Evolutionary conservation across 1,139 yeast genomes (phyloP), one percentile per base, ranked within the genome.

Genomic region (Suhomyces bolitotheri): DNA sequence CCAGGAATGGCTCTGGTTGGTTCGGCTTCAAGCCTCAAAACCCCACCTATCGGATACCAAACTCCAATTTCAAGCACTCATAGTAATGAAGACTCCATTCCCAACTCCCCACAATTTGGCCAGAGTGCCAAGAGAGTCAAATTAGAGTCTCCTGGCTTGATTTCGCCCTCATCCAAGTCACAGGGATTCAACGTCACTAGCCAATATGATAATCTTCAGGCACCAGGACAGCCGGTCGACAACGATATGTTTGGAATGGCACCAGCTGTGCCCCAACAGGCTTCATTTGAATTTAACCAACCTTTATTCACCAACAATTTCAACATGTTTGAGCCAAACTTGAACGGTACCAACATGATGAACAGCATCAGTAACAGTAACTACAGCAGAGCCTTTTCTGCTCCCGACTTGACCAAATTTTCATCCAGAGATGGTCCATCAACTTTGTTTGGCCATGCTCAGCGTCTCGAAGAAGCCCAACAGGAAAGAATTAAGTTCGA

Each of bases 391-490:
- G 60, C 65, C 9, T 51, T 50, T 26, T 59, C 65, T 2, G 59
- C 51, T 5, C 66, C 66, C 10, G 61, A 60, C 45, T 52, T 62
- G 41, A 49, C 53, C 34, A 39, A 28, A 26, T 36, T 16, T 17
- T 7, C 6, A 6, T 29, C 33, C 27, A 31, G 36, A 29, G 41
- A 38, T 14, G 6, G 25, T 3, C 37, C 41, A 16, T 13, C 36
- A 19, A 34, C 40, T 0, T 28, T 41, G 13, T 44, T 44, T 25
- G 35, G 35, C 7, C 43, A 42, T 26, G 14, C 34, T 14, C 38
- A 36, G 16, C 34, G 38, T 17, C 9, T 36, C 17, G 40, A 39
- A 6, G 36, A 28, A 7, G 25, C 14, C 5, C 25, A 25, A 16
- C 25, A 31, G 10, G 17, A 16, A 12, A 20, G 17, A 10, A 17